phyloP scores from a whole-genome alignment of 2,329 filamentous ascomycete genomes.

The Arthrinium puccinioides region DNA sequence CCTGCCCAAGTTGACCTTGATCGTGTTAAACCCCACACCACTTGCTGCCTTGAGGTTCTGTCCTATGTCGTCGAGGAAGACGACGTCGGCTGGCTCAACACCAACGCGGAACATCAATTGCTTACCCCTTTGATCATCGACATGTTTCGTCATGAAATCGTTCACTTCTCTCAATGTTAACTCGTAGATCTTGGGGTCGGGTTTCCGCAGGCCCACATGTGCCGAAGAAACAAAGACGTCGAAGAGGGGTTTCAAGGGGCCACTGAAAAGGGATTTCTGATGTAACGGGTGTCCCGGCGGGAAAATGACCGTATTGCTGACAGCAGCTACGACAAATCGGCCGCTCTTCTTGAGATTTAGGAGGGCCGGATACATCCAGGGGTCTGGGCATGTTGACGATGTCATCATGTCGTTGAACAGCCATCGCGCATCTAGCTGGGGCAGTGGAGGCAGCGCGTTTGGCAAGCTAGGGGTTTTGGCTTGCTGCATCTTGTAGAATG shows the following conservation, averaged over 20 bases:
- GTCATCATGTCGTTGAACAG: slow-evolving; percentile 93
- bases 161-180: slow-evolving; percentile 62
- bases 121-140: slow-evolving; percentile 28
- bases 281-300: slow-evolving; percentile 66
- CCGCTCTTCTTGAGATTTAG: slow-evolving; percentile 57
- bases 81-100: slow-evolving; percentile 58
- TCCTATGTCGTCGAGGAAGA: slow-evolving; percentile 93
- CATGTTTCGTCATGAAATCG: slow-evolving; percentile 49
- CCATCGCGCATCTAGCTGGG: slow-evolving; percentile 66
- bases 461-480: slow-evolving; percentile 32
- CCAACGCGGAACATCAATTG: slow-evolving; percentile 38
- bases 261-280: slow-evolving; percentile 38
- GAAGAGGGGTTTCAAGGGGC: slow-evolving; percentile 61
- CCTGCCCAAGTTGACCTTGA: slow-evolving; percentile 77
- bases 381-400: slow-evolving; percentile 62
- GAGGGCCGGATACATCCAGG: slow-evolving; percentile 82
- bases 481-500: slow-evolving; percentile 47
- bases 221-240: slow-evolving; percentile 85
- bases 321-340: slow-evolving; percentile 66
- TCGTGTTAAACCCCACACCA: slow-evolving; percentile 67
- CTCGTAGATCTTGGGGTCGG: slow-evolving; percentile 74
- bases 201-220: slow-evolving; percentile 82
- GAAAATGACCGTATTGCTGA: slow-evolving; percentile 88
- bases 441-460: slow-evolving; percentile 51
- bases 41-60: slow-evolving; percentile 80